Evolutionary conservation across 2,329 filamentous ascomycete species (phyloP), one percentile per base, ranked within the genome.

Genomic region (Phialocephala sp.): DNA sequence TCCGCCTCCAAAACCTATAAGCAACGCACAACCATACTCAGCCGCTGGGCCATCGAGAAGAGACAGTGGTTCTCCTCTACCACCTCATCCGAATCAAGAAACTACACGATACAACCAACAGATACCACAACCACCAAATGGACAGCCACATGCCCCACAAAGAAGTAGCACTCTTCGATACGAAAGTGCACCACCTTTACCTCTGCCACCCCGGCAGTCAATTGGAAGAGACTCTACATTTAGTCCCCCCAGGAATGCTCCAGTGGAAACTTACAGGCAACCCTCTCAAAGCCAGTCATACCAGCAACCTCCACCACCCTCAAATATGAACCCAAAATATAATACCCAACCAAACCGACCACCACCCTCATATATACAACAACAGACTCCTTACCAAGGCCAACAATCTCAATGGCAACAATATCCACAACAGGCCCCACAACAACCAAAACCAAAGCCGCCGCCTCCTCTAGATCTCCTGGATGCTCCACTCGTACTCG

Each of bases 401-500:
- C 72, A 72, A 60, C 69, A 68, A 22, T 57, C 59, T 11, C 69
- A 70, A 63, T 69, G 67, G 68, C 68, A 71, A 55, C 76, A 76
- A 68, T 75, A 74, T n/a, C 54, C 64, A 41, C 72, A 75, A 37
- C 72, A 67, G 59, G 73, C 68, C 24, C 76, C 73, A 65, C 71
- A 66, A 4, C 79, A 79, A 66, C 71, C 76, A n/a, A 78, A 79
- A 64, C 74, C 75, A 0, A 76, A 73, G 63, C 73, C 73, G 22
- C 68, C 73, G 36, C 75, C 74, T 57, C 72, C 71, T 71, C 78
- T 79, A 61, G 87, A 91, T 71, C 83, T 91, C 56, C 82, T 91
- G 61, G 74, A 76, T 59, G 72, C 70, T 0, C 85, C 86, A 37
- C 77, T 88, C 15, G 82, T 82, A 11, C 77, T 87, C 27, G 72